Evolutionary conservation across 1,284 basidiomycete genomes (phyloP).

Genomic region (Polyporus tsugae): DNA sequence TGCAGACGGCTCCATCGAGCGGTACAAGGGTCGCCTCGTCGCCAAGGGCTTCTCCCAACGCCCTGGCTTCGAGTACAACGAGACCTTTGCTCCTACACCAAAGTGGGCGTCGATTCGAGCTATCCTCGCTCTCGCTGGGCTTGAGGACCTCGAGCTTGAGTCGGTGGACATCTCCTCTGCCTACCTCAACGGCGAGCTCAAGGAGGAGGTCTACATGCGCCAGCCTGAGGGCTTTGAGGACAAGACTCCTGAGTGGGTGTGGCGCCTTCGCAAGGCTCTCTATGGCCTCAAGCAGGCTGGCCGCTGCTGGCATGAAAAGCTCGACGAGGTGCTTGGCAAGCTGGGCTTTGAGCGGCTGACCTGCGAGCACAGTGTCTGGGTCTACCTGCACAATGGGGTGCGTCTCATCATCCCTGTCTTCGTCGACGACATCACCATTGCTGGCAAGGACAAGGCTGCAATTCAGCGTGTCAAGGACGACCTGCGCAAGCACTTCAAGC

Average conservation of each 20-base stretch:
- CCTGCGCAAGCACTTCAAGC: constrained; percentile 30
- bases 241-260: constrained; percentile 33
- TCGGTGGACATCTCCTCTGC: no score
- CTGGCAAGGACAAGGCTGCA: constrained; percentile 1
- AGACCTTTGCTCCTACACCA: no score
- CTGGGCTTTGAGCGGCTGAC: constrained; percentile 37
- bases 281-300: constrained; percentile 3
- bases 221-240: constrained; percentile 46
- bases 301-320: constrained; percentile 37
- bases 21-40: no score
- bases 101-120: no score
- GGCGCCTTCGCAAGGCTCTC: background rate
- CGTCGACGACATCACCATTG: constrained; percentile 17
- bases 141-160: no score
- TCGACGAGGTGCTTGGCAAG: constrained; percentile 22
- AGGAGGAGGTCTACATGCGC: constrained; percentile 50
- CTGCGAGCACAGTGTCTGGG: constrained; percentile 43
- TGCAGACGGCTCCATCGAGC: no score
- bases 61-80: no score
- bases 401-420: constrained; percentile 15
- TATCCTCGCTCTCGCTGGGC: no score
- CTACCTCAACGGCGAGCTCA: constrained; percentile 50
- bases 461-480: constrained; percentile 26
- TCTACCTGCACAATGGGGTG: constrained; percentile 17
- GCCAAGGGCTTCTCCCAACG: no score